phyloP scores from a whole-genome alignment of 1,284 basidiomycete genomes.

The Cryptococcus sp. region DNA sequence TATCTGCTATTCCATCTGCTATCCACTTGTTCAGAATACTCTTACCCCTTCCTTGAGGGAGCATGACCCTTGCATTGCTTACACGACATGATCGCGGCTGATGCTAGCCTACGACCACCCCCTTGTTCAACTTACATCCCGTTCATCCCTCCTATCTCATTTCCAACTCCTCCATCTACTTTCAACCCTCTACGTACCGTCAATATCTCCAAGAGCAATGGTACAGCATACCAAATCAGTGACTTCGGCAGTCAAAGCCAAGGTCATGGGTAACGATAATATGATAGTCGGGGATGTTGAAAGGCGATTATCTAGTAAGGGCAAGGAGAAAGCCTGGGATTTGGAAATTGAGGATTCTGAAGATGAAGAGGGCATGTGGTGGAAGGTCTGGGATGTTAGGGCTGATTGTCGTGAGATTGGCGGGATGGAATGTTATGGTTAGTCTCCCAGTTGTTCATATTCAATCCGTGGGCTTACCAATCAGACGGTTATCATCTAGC shows the following conservation, averaged over 20 bases:
- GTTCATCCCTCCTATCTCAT: slow-evolving; percentile 31
- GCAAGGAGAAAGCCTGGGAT: background rate
- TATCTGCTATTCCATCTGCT: too few relatives aligned
- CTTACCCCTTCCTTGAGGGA: too few relatives aligned
- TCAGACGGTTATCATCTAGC: slow-evolving; percentile 42
- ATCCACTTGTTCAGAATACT: too few relatives aligned
- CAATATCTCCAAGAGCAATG: slow-evolving; percentile 21
- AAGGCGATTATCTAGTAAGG: background rate
- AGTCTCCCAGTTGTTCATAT: background rate
- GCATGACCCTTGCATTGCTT: too few relatives aligned
- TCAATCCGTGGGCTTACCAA: slow-evolving; percentile 2
- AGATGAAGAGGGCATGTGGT: slow-evolving; percentile 25
- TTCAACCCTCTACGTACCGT: slow-evolving; percentile 27
- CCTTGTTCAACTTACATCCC: slow-evolving; percentile 24
- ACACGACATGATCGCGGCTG: background rate
- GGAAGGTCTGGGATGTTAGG: slow-evolving; percentile 42
- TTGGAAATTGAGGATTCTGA: background rate
- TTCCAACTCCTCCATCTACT: slow-evolving; percentile 34
- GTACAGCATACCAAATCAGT: slow-evolving; percentile 21
- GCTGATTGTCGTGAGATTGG: slow-evolving; percentile 44
- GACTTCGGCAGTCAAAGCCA: slow-evolving; percentile 12
- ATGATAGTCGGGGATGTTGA: background rate
- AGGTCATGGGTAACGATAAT: slow-evolving; percentile 6
- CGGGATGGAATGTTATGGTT: slow-evolving; percentile 45
- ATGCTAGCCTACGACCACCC: slow-evolving; percentile 39